A percentile compares a stretch with the other conserved stretches of the same genome.
These are phyloP conservation scores for Hirsutella thompsonii DNA, from an alignment of 2,329 filamentous ascomycete species.

Conservation along the genomic window DNA sequence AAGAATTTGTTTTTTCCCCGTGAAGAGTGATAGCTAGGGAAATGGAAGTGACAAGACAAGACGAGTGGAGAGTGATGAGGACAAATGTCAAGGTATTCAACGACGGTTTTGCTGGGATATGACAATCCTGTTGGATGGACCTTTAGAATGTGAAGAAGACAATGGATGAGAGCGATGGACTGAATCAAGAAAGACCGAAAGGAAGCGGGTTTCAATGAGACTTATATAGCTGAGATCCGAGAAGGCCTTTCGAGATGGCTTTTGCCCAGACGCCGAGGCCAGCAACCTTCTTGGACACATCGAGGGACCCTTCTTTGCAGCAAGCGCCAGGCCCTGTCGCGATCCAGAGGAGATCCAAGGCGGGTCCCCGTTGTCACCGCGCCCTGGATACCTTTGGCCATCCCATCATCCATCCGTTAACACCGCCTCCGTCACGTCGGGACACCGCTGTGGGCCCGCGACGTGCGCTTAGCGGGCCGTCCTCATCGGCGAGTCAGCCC, in stretches of 20 bases:
- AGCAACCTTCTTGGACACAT: background rate
- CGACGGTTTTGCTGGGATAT: background rate
- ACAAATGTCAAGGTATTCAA: background rate
- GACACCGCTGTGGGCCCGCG: slow-evolving; percentile 8
- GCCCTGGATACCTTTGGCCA: background rate
- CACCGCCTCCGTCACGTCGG: slow-evolving; percentile 9
- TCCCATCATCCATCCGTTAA: slow-evolving; percentile 1
- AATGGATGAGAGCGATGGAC: background rate
- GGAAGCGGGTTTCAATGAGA: background rate
- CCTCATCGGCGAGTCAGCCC: slow-evolving; percentile 4
- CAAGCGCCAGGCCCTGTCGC: slow-evolving; percentile 1
- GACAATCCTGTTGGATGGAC: background rate
- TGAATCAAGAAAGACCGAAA: background rate
- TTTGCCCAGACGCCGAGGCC: background rate
- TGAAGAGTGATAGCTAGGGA: slow-evolving; percentile 1
- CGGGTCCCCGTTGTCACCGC: slow-evolving; percentile 4
- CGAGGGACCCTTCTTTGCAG: background rate
- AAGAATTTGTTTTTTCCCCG: slow-evolving; percentile 2
- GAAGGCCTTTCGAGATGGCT: background rate
- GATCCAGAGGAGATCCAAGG: slow-evolving; percentile 1
- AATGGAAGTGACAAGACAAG: background rate
- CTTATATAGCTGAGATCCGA: slow-evolving; percentile 8
- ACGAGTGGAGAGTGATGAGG: background rate
- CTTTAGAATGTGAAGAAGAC: background rate
- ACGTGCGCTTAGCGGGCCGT: background rate